Base-by-base conservation (phyloP, 2,329 filamentous ascomycete genomes). In the Lachnellula willkommii region DNA sequence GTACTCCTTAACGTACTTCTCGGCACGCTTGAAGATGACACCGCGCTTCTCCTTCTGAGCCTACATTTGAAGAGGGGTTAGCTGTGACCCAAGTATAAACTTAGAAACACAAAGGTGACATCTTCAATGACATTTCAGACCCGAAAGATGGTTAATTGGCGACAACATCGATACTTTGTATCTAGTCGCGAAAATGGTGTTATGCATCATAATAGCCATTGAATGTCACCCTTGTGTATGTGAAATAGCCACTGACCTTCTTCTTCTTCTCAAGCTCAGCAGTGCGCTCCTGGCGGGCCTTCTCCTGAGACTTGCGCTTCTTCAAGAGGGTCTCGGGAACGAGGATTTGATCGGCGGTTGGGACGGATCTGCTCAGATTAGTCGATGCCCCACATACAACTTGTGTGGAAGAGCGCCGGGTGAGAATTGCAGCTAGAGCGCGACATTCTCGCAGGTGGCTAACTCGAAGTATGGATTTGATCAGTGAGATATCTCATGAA, bases 281-380 rank as follows among this genome's bases (percentile, higher is more conserved):
- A 68, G 82, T 77, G 75, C 87, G 88, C 79, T 93, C 89, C 77
- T 94, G 92, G 77, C 92, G 89, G 76, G 92, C 91, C 87, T 96
- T 96, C 87, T 99, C 94, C 82, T 96, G 93, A 77, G 85, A 90
- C 91, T 99, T 99, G 83, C 94, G 90, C 90, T 99, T 99, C 89
- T 99, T 99, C 78, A 99, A 86, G 73, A 99, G 90, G 71, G 94
- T 99, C 90, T 99, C 94, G 70, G 94, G 94, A 75, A 97, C 90
- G 76, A 97, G 83, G 76, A 99, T 86, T 77, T 97, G 89, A 77
- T 96, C 90, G 78, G 92, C 80, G 77, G 91, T 95, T 69, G 94
- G 90, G 73, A 96, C 89, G 79, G 85, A 86, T 80, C 91, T 96
- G 74, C 72, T 84, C 75, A 90, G 86, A 88, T 90, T 85, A 89